Evolutionary conservation across 75 land plant species (phyloP), one percentile per base, ranked within the genome.

Genomic region (Sequoiadendron giganteum): DNA sequence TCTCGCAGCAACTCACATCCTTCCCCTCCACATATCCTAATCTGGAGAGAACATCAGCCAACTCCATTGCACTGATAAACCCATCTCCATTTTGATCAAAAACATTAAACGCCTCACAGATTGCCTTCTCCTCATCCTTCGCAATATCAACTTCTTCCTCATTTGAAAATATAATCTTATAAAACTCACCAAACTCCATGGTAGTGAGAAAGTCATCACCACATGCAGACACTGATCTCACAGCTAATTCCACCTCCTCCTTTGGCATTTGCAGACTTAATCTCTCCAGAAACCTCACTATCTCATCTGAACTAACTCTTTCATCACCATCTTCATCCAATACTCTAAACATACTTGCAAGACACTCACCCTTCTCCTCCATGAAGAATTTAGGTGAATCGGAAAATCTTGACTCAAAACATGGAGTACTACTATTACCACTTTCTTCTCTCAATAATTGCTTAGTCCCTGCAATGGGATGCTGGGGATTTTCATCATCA

Each of bases 81-180:
- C 95, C 95, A 82, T 94, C 95, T 19, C 78, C 86, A 70, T 94
- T 90, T 86, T 86, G 85, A 77, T 94, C 95, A 72, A 94, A 93
- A n/a, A 94, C 90, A 19, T 47, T 49, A 61, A 94, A 94, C 1
- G 93, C 95, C 30, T 87, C 93, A 40, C 82, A 79, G 21, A 79
- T 79, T 4, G 45, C 28, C 25, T 11, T 79, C 19, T 79, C 45
- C 9, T 52, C 54, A 1, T n/a, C 32, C 52, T 47, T 28, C 48
- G 2, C 30, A 10, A 6, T 54, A 8, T 40, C 82, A 79, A 18
- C 42, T 40, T 79, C 82, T 6, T 40, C 82, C 19, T 40, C 36
- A 6, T 21, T 42, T 39, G 82, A 43, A 40, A 14, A 79, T 79
- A 79, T 19, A 5, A 42, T 39, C 40, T 10, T 40, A 14, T 6